Evolutionary conservation across 2,329 filamentous ascomycete species (phyloP).

Genomic region (Diaporthe sp.): DNA sequence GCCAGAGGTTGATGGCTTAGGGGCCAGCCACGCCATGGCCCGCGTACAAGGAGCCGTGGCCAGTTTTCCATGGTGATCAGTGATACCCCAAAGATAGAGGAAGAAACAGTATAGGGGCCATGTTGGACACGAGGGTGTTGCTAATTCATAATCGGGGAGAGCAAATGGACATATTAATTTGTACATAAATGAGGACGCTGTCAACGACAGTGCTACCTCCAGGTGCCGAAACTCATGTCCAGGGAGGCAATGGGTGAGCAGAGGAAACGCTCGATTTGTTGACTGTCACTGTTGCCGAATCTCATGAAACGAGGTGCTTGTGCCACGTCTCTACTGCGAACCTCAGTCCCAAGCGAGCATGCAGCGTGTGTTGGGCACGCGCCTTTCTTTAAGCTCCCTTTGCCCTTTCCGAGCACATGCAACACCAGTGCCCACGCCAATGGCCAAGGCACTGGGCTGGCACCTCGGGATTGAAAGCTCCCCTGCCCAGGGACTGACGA

Average conservation of each 20-base stretch:
- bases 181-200: neutral
- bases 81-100: slow-evolving; percentile 34
- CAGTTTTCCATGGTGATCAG: neutral
- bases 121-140: neutral
- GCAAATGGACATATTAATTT: neutral
- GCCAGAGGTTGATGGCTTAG: slow-evolving; percentile 48
- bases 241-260: too few species aligned
- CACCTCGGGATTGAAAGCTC: neutral
- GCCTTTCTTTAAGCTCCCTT: neutral
- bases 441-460: neutral
- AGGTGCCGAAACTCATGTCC: neutral
- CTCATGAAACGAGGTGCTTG: neutral
- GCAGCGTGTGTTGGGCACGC: neutral
- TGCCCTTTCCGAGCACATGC: neutral
- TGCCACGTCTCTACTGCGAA: neutral
- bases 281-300: neutral
- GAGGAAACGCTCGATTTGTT: neutral
- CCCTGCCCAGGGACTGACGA: neutral
- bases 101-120: neutral
- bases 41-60: neutral
- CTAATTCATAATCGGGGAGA: slow-evolving; percentile 2
- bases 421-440: neutral
- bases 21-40: neutral
- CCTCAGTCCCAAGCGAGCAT: neutral
- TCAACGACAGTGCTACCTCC: neutral